Base-by-base conservation (phyloP, 2,329 filamentous ascomycete genomes). In the Rutstroemia sp. region DNA sequence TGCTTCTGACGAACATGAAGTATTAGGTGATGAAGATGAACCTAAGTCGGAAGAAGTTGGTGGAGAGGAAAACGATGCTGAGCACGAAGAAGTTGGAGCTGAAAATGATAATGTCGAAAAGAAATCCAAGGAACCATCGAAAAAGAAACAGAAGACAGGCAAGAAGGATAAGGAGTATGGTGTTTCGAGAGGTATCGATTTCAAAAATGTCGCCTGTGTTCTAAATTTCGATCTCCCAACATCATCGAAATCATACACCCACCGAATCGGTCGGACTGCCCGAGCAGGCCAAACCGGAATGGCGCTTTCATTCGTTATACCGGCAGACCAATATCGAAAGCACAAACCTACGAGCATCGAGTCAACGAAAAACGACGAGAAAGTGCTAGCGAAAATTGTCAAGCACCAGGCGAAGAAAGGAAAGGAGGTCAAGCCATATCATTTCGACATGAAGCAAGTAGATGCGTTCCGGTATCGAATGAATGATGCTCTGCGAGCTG, bases 141-240 rank as follows among this genome's bases (percentile, higher is more conserved):
- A 78, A 62, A 81, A 87, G 70, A 87, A 85, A 69, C 81, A 82
- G 58, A 84, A 85, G 69, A 78, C 78, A 16, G 75, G 77, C 5
- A 86, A 84, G 65, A 77, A 76, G 30, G 88, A 95, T 66, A 87
- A 88, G 61, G 94, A 99, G 67, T 99, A 94, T 67, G 92, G 94
- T 17, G 87, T 99, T n/a, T 92, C 92, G 10, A 83, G 94, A 65
- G 94, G 92, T 57, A 95, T 99, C 65, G 94, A 99, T 72, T 99
- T 99, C 76, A 87, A 94, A 67, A 92, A 96, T 68, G 92, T 99
- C 54, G 85, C 90, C 3, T 91, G 89, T 60, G 92, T 99, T 23
- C 83, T 99, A 69, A 99, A 99, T 75, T 99, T 99, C 71, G 94
- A 99, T 71, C 84, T 99, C 16, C 94, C 94, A 0, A 83, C 84